Evolutionary conservation across 345 rosid species (phyloP).

Genomic region (Salix brachista): DNA sequence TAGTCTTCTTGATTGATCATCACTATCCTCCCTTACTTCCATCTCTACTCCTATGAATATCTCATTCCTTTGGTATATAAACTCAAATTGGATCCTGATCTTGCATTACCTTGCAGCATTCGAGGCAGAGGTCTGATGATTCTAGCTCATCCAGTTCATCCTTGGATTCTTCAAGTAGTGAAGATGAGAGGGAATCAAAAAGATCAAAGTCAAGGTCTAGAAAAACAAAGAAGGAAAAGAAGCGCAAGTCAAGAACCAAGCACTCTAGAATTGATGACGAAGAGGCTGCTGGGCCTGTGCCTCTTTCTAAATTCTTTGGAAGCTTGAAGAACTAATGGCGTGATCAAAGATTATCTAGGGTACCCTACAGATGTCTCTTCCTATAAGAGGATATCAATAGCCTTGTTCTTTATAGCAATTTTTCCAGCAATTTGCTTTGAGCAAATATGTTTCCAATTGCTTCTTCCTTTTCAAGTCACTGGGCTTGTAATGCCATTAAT

Average conservation of each 20-base stretch:
- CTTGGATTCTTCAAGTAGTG: slow-evolving; percentile 70
- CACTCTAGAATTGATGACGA: slow-evolving; percentile 42
- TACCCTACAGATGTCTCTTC: slow-evolving; percentile 5
- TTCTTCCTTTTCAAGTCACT: neutral
- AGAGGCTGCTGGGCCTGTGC: slow-evolving; percentile 69
- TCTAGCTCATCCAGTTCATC: slow-evolving; percentile 61
- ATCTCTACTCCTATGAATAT: neutral
- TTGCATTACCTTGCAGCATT: slow-evolving; percentile 51
- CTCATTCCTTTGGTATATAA: neutral
- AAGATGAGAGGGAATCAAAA: slow-evolving; percentile 66
- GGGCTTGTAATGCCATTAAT: slow-evolving; percentile 18
- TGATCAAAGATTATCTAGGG: slow-evolving; percentile 14
- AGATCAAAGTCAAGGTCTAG: slow-evolving; percentile 78
- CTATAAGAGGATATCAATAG: slow-evolving; percentile 6
- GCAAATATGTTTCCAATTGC: neutral
- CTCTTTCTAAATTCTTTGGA: slow-evolving; percentile 86
- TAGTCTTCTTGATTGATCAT: neutral
- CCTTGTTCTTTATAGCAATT: neutral
- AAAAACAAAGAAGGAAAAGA: slow-evolving; percentile 65
- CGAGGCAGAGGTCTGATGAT: slow-evolving; percentile 53
- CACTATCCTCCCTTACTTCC: neutral
- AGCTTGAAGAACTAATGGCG: slow-evolving; percentile 50
- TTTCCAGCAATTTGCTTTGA: neutral
- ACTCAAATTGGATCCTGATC: neutral
- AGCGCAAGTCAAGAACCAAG: slow-evolving; percentile 60